A percentile compares a stretch with the other conserved stretches of the same genome.
Evolutionary conservation across 257 asterid genomes (phyloP).

Genomic region (Solanum gracilifrons): DNA sequence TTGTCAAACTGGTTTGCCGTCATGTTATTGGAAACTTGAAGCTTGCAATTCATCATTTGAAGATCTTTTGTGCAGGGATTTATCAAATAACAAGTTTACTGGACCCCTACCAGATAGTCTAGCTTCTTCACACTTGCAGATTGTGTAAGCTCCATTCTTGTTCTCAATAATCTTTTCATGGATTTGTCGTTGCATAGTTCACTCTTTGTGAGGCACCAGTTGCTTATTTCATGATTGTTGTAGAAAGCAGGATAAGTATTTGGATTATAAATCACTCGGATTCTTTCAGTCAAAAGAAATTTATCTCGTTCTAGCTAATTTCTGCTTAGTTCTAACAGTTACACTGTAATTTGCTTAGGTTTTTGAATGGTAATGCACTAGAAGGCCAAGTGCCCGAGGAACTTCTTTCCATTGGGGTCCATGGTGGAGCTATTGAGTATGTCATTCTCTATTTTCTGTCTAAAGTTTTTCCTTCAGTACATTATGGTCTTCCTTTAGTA

Average conservation of each 20-base stretch:
- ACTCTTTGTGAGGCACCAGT: not conserved
- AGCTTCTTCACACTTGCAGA: conserved; percentile 66
- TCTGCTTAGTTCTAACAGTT: not conserved
- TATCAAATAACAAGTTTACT: conserved; percentile 61
- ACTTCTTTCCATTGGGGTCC: conserved; percentile 83
- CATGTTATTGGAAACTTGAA: not conserved
- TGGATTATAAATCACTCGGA: not conserved
- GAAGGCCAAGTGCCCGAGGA: conserved; percentile 84
- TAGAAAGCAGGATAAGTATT: not conserved
- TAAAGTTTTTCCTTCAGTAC: not conserved
- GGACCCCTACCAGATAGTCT: conserved; percentile 80
- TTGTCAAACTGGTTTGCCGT: not conserved
- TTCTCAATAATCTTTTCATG: not conserved
- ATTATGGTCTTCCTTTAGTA: not conserved
- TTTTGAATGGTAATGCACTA: conserved; percentile 61
- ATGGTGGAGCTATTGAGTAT: conserved; percentile 95
- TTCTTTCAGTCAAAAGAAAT: not conserved
- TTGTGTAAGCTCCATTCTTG: conserved; percentile 48
- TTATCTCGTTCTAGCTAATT: not conserved
- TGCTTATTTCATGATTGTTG: not conserved
- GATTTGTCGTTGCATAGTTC: not conserved
- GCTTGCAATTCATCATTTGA: not conserved
- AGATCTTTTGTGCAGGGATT: conserved; percentile 57
- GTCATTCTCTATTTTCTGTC: conserved; percentile 8
- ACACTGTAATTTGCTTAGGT: conserved; percentile 16